Percentiles rank a stretch among this genome's conserved stretches.
phyloP scores from a whole-genome alignment of 2,329 filamentous ascomycete genomes.

The Aphanocladium album region DNA sequence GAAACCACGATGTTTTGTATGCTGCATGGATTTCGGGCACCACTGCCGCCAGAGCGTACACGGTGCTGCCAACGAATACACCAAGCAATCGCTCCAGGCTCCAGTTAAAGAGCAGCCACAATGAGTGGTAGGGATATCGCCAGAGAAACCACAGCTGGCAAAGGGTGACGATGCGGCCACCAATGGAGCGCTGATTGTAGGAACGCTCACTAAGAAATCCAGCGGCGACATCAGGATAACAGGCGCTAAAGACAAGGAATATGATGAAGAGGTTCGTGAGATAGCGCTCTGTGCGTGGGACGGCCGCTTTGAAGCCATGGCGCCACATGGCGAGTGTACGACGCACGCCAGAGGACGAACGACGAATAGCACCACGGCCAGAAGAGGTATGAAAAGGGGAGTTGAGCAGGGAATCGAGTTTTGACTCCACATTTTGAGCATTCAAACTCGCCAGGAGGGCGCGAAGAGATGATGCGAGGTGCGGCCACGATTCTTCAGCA shows the following conservation, averaged over 20 bases:
- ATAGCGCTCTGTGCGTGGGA: constrained; percentile 13
- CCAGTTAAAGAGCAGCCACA: constrained; percentile 20
- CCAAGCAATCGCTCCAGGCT: constrained; percentile 18
- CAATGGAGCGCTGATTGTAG: constrained; percentile 20
- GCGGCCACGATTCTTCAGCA: constrained; percentile 17
- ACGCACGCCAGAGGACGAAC: constrained; percentile 10
- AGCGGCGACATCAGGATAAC: constrained; percentile 18
- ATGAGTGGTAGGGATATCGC: constrained; percentile 16
- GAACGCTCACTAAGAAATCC: constrained; percentile 18
- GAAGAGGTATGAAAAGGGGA: constrained; percentile 14
- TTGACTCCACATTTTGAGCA: constrained; percentile 13
- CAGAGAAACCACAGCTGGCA: constrained; percentile 18
- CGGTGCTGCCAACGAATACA: constrained; percentile 18
- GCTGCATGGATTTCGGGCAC: constrained; percentile 15
- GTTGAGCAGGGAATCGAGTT: constrained; percentile 10
- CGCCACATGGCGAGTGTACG: constrained; percentile 18
- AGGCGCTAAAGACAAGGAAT: constrained; percentile 17
- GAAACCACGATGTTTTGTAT: constrained; percentile 16
- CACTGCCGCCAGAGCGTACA: constrained; percentile 18
- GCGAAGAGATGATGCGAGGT: constrained; percentile 7
- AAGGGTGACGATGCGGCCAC: constrained; percentile 17
- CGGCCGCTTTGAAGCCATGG: constrained; percentile 15
- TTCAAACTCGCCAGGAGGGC: constrained; percentile 16
- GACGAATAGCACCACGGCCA: constrained; percentile 11
- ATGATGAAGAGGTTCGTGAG: constrained; percentile 18